Evolutionary conservation across 208 protist genomes (phyloP).

Genomic region (Polymyxa betae): DNA sequence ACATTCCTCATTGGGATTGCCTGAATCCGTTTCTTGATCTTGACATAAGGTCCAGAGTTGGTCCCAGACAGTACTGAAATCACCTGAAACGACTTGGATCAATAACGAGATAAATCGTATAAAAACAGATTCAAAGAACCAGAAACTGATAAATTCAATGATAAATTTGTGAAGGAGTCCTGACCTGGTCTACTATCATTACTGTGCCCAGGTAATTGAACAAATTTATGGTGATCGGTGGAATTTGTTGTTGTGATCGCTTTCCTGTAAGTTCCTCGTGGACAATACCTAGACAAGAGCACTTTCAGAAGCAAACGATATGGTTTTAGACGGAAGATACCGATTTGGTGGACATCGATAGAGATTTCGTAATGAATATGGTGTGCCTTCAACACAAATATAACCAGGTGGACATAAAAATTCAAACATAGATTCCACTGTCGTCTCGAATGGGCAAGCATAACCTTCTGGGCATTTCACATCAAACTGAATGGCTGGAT

Average conservation of each 20-base stretch:
- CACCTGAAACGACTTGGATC: no score
- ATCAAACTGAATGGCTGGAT: conserved; percentile 49
- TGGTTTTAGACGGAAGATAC: background rate
- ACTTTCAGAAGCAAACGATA: background rate
- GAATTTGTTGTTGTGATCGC: background rate
- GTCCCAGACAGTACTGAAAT: conserved; percentile 21
- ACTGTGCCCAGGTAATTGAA: background rate
- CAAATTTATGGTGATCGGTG: background rate
- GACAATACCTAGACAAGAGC: background rate
- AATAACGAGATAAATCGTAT: no score
- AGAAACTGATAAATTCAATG: background rate
- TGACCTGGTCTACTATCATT: background rate
- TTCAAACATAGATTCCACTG: background rate
- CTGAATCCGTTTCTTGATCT: background rate
- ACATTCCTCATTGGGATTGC: background rate
- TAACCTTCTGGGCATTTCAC: background rate
- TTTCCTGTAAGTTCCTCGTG: conserved; percentile 19
- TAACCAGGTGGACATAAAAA: conserved; percentile 29
- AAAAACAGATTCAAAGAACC: no score
- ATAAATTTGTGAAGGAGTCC: background rate
- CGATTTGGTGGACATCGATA: conserved; percentile 31
- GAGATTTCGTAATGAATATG: conserved; percentile 26
- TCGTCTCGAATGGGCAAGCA: conserved; percentile 15
- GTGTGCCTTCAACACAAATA: conserved; percentile 47
- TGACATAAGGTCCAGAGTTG: conserved; percentile 8